Base-by-base conservation (phyloP, 768 basidiomycete species). In the Psilocybe cubensis region DNA sequence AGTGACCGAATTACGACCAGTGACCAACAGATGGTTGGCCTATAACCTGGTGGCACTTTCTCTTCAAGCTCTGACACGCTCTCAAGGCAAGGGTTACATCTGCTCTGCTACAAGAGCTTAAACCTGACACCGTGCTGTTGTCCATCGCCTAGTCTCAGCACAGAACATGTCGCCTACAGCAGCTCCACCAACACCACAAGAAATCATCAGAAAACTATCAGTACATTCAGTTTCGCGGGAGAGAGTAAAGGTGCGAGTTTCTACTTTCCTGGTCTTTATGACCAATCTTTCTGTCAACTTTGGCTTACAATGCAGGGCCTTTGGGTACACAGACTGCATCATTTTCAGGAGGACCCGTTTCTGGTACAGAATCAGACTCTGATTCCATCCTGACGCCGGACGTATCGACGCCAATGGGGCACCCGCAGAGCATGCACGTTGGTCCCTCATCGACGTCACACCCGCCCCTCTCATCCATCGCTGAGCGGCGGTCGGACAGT, bases 351-450 rank as follows among this genome's bases (percentile, higher is more conserved):
- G 70, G 70, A 18, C 66, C 62, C 40, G 77, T 88, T 12, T 91
- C 91, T 54, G 88, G 89, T 31, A 90, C 86, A 56, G 92, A 94
- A 71, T 92, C 89, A n/a, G 92, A 93, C 71, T 92, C 91, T 38
- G 92, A 94, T 73, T 89, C 90, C 5, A 76, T 84, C 54, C 65
- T 85, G 59, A 74, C 81, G 0, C 82, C 86, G 29, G 89, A 88
- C 62, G 63, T 79, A 33, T 66, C 75, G 46, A 70, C 77, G 4
- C 68, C 81, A 21, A 70, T 79, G 46, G 63, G 58, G 65, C 81
- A 60, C 62, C 72, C 31, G 20, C 66, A 64, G 41, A 67, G 61
- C 38, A 50, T 70, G 53, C 69, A 74, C 54, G 63, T 67, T 24
- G 74, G 68, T 33, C 64, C 68, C 14, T 72, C 74, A 23, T 72